Evolutionary conservation across 169 alveolate genomes (phyloP).

Genomic region (Toxoplasma gondii): DNA sequence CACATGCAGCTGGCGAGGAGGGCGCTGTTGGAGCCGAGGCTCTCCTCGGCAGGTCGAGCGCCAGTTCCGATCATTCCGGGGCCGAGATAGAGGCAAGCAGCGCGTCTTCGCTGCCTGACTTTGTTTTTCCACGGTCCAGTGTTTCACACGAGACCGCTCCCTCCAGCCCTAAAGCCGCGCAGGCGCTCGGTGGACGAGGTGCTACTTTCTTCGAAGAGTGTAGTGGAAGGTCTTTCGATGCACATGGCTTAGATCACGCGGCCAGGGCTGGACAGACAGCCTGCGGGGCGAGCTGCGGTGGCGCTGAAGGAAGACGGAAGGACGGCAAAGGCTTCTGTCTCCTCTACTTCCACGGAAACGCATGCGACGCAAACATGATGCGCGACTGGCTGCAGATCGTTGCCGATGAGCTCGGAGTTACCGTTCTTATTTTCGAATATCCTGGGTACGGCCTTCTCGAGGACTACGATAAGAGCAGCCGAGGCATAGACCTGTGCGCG

Average conservation of each 20-base stretch:
- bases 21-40: neutral
- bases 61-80: no score
- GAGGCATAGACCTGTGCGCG: slow-evolving; percentile 41
- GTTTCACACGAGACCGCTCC: no score
- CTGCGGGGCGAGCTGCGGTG: neutral
- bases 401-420: slow-evolving; percentile 48
- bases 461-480: neutral
- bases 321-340: slow-evolving; percentile 53
- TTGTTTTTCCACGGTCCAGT: no score
- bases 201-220: neutral
- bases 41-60: no score
- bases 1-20: neutral
- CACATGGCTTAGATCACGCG: no score
- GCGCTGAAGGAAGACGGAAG: neutral
- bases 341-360: slow-evolving; percentile 60
- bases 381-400: slow-evolving; percentile 59
- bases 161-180: no score
- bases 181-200: neutral
- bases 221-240: neutral
- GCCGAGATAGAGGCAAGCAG: no score
- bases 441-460: slow-evolving; percentile 49
- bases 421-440: slow-evolving; percentile 26
- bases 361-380: slow-evolving; percentile 63
- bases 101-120: no score
- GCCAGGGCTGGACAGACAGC: neutral